A percentile compares a stretch with the other conserved stretches of the same genome.
These are phyloP conservation scores for Cladorrhinum sp. DNA, from an alignment of 2,329 filamentous ascomycete species.

Conservation along the genomic window DNA sequence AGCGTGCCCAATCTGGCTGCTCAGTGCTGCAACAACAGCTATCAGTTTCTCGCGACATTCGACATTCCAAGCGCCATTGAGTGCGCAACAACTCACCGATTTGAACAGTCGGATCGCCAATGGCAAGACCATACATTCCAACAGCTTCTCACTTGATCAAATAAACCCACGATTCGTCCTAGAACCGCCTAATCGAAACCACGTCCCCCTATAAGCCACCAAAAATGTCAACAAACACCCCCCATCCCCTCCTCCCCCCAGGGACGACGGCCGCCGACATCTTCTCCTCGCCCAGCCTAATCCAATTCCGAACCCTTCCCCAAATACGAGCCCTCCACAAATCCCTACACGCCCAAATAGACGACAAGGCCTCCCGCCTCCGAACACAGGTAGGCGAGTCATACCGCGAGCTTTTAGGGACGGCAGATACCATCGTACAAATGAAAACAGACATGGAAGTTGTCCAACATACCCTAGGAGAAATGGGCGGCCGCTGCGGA, in stretches of 20 bases:
- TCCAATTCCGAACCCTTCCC: conserved; percentile 46
- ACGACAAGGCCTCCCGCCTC: conserved; percentile 60
- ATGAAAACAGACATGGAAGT: conserved; percentile 78
- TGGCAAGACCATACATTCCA: not conserved
- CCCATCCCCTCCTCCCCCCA: conserved; percentile 42
- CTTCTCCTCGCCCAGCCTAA: conserved; percentile 49
- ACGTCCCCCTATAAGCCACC: not conserved
- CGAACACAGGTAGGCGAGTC: conserved; percentile 63
- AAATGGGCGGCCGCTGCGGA: conserved; percentile 75
- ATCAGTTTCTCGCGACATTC: not conserved
- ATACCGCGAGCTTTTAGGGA: conserved; percentile 87
- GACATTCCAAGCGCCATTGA: not conserved
- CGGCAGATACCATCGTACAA: conserved; percentile 87
- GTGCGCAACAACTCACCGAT: not conserved
- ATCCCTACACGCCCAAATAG: conserved; percentile 55
- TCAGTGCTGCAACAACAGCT: not conserved
- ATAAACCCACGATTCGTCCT: not conserved
- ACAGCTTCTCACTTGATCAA: not conserved
- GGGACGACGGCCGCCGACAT: conserved; percentile 52
- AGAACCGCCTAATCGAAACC: not conserved
- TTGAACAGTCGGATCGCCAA: not conserved
- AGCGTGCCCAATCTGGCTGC: not conserved
- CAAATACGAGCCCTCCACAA: conserved; percentile 64
- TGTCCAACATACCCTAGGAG: conserved; percentile 68
- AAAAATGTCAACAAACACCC: not conserved